Evolutionary conservation across 495 filamentous ascomycete species (phyloP).

Genomic region (Mycothermus thermophilus): DNA sequence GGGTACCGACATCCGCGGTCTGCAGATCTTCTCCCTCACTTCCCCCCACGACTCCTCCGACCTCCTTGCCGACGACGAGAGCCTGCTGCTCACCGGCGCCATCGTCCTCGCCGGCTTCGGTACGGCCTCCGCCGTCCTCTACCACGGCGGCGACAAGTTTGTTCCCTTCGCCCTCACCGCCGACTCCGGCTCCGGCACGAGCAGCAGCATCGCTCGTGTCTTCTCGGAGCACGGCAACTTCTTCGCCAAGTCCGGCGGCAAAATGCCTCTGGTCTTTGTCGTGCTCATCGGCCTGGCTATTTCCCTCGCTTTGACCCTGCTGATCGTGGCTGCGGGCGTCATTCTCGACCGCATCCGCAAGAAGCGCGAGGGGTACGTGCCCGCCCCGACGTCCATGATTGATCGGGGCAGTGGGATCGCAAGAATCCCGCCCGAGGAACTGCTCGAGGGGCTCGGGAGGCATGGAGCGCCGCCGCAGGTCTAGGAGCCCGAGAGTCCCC

Average conservation of each 20-base stretch:
- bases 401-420: conserved; percentile 64
- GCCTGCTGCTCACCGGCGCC: conserved; percentile 70
- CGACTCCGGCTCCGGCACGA: conserved; percentile 40
- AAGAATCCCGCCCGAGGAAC: conserved; percentile 66
- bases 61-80: conserved; percentile 49
- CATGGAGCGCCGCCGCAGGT: conserved; percentile 29
- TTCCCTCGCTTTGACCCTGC: conserved; percentile 70
- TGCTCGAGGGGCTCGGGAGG: conserved; percentile 45
- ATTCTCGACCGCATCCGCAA: conserved; percentile 73
- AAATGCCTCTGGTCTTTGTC: conserved; percentile 70
- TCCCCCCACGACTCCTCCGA: conserved; percentile 49
- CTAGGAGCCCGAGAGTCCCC: too few relatives aligned
- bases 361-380: conserved; percentile 73
- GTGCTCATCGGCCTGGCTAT: conserved; percentile 88
- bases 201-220: conserved; percentile 61
- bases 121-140: conserved; percentile 70
- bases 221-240: conserved; percentile 63
- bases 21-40: conserved; percentile 65
- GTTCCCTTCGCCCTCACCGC: conserved; percentile 69
- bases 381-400: conserved; percentile 58
- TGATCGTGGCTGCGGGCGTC: conserved; percentile 75
- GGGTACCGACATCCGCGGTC: conserved; percentile 55
- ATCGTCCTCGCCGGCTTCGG: conserved; percentile 65
- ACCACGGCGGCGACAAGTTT: conserved; percentile 64
- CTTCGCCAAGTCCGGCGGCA: conserved; percentile 32